These are phyloP conservation scores for Lactifluus hygrophoroides DNA, from an alignment of 768 basidiomycete species.

Conservation along the genomic window DNA sequence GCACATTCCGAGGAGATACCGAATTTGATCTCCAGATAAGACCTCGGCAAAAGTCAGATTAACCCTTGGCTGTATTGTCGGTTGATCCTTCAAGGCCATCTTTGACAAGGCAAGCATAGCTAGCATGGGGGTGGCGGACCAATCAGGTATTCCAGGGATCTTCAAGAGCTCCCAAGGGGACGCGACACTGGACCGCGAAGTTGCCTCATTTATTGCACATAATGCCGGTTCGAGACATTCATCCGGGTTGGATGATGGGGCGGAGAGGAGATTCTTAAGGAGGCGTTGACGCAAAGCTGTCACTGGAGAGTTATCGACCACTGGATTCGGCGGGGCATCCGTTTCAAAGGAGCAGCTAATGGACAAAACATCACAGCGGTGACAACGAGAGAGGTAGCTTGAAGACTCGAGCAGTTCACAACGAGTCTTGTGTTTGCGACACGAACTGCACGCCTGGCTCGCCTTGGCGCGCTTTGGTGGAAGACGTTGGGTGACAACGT, in stretches of 20 bases:
- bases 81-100: constrained; percentile 21
- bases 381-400: constrained; percentile 31
- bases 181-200: constrained; percentile 10
- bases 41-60: constrained; percentile 8
- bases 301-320: constrained; percentile 20
- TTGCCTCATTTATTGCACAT: neutral
- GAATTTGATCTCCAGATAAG: constrained; percentile 11
- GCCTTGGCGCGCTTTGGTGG: constrained; percentile 16
- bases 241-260: neutral
- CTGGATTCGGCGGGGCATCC: constrained; percentile 22
- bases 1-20: constrained; percentile 11
- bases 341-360: constrained; percentile 40
- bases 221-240: constrained; percentile 10
- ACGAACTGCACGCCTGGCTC: constrained; percentile 34
- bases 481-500: neutral
- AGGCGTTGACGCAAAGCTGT: neutral
- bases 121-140: constrained; percentile 38
- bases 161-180: constrained; percentile 34
- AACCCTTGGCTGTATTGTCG: constrained; percentile 22
- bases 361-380: constrained; percentile 42
- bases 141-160: constrained; percentile 33
- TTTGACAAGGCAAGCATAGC: constrained; percentile 37
- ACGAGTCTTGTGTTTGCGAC: constrained; percentile 41
- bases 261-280: neutral
- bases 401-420: constrained; percentile 41